Conservation (phyloP, 2,329 filamentous ascomycete genomes). For the Botryosphaeria agaves region DNA sequence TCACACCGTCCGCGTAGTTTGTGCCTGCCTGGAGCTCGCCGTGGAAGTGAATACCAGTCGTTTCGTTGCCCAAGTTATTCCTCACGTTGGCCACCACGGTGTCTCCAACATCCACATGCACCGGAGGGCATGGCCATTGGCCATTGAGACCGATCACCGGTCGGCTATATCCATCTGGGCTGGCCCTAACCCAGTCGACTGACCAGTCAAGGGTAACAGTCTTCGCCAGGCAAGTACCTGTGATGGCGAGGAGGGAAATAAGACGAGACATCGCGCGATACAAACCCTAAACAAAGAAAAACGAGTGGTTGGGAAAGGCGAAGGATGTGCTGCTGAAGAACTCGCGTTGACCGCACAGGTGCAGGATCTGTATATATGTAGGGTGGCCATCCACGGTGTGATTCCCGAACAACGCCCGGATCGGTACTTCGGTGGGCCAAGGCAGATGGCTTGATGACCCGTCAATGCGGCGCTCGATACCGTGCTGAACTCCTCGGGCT, state of each 20-base stretch:
- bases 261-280: not conserved
- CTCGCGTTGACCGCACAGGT: too few species aligned
- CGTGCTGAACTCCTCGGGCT: too few species aligned
- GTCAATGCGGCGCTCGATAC: too few species aligned
- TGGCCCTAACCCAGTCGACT: constrained; percentile 52
- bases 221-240: not conserved
- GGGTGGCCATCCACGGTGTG: too few species aligned
- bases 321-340: too few species aligned
- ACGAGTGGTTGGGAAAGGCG: too few species aligned
- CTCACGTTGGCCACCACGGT: constrained; percentile 38
- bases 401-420: too few species aligned
- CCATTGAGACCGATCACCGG: constrained; percentile 64
- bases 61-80: constrained; percentile 44
- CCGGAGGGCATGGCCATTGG: constrained; percentile 53
- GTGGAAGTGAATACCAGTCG: constrained; percentile 51
- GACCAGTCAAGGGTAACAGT: constrained; percentile 47
- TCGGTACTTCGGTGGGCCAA: too few species aligned
- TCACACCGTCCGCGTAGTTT: constrained; percentile 53
- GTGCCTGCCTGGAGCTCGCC: constrained; percentile 53
- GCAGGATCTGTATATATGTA: too few species aligned
- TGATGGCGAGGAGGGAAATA: not conserved
- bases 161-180: constrained; percentile 52
- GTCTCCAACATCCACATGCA: constrained; percentile 47
- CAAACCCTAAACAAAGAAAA: too few species aligned
- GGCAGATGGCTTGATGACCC: too few species aligned